Evolutionary conservation across 2,329 filamentous ascomycete species (phyloP), one percentile per base, ranked within the genome.

Genomic region (Penicillium janthinellum): DNA sequence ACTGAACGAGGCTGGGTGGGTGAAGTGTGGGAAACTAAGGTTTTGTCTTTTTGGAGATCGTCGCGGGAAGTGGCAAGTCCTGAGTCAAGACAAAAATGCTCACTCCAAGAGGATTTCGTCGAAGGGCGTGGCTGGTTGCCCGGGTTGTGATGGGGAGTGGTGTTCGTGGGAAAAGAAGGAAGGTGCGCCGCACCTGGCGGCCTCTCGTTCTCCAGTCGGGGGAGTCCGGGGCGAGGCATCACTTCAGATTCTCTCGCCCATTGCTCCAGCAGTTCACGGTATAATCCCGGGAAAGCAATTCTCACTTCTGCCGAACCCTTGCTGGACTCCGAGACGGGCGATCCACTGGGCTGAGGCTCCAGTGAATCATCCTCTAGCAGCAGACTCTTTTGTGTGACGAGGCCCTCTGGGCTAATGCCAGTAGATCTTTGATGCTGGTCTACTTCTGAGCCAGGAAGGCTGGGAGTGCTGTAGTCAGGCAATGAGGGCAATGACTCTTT

Each of bases 261-360:
- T 34, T 68, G 65, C 15, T 64, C 57, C 1, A 67, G 34, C 14
- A 65, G 38, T 17, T 61, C 65, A 12, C 61, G 64, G 20, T 67
- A 64, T 0, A 67, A 10, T 28, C 62, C 65, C 8, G 66, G 66
- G 25, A 67, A 68, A 11, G 64, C 65, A 49, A 68, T 54, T 25
- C 34, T 41, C 14, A 65, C 62, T 25, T 64, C 59, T 5, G 53
- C 59, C 25, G 66, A 65, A 28, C 49, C 44, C 22, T 56, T 39
- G 20, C 56, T 54, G 6, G 60, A 57, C 28, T 51, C 17, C 49
- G 51, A 39, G n/a, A 48, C 22, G 4, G 57, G 56, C 11, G 38
- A 47, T 42, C 25, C 20, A 44, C n/a, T 10, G 37, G 10, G n/a
- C 10, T 42, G 28, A n/a, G 10, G 7, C 10, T 20, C 47, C 17